Conservation (phyloP, 2,329 filamentous ascomycete species). For the Aspergillus vadensis region DNA sequence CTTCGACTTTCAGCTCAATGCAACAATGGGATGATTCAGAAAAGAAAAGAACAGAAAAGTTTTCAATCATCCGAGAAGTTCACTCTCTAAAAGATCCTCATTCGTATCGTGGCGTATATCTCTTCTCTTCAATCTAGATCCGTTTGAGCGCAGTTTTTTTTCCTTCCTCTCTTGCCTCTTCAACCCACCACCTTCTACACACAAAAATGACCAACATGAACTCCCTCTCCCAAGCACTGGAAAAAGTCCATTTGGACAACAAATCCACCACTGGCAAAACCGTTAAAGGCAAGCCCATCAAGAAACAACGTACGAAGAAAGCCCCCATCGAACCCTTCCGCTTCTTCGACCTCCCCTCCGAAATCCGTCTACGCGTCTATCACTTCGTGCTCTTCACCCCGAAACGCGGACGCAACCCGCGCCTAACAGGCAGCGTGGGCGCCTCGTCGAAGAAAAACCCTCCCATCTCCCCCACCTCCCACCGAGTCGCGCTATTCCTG, state of each 20-base stretch:
- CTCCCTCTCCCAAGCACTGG: conserved; percentile 26
- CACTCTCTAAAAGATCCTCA: not conserved
- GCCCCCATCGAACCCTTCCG: conserved; percentile 42
- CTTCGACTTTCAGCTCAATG: conserved; percentile 20
- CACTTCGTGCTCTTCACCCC: conserved; percentile 46
- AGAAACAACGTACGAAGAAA: conserved; percentile 12
- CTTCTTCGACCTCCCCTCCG: conserved; percentile 57
- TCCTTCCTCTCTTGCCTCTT: conserved; percentile 7
- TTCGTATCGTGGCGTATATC: conserved; percentile 24
- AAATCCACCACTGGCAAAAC: conserved; percentile 17
- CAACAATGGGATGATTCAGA: conserved; percentile 30
- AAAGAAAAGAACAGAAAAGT: conserved; percentile 4
- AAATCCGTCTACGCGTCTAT: conserved; percentile 56
- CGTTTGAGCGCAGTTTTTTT: conserved; percentile 13
- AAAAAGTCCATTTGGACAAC: conserved; percentile 29
- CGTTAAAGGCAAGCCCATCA: conserved; percentile 13
- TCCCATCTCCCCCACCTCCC: conserved; percentile 34
- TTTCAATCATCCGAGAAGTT: conserved; percentile 2
- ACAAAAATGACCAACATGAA: conserved; percentile 14
- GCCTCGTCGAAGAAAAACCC: conserved; percentile 41
- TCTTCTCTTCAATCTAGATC: conserved; percentile 5
- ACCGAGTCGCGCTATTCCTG: conserved; percentile 44
- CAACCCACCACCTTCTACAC: not conserved
- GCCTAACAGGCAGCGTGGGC: conserved; percentile 37
- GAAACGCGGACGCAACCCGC: conserved; percentile 28